Base-by-base conservation (phyloP, 2,329 filamentous ascomycete species). In the Sporothrix variecibatus region DNA sequence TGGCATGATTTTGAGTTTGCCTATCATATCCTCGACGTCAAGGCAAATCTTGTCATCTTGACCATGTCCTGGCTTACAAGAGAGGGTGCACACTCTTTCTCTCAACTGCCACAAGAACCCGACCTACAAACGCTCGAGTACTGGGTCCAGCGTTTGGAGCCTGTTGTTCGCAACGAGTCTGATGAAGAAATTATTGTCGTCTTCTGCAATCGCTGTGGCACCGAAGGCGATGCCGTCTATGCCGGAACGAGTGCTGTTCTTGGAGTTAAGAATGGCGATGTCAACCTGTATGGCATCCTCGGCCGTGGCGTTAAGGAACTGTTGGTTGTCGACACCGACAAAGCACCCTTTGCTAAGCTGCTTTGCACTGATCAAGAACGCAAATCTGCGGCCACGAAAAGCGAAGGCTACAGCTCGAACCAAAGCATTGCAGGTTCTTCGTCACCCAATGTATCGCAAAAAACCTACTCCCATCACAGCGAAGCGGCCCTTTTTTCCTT, bases 31-130 rank as follows among this genome's bases (percentile, higher is more conserved):
- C 80, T 94, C 0, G 82, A 88, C 1, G 82, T 83, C 0, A 79
- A 85, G 0, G 87, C 91, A 0, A 89, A 90, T 17, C 76, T 95
- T 0, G 89, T 93, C 1, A 88, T 94, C 46, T 77, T 95, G 0
- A 89, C 88, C 3, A 95, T 95, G 93, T 92, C 93, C 0, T 95
- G 93, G 93, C 84, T 93, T 43, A 94, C 92, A 1, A 84, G 80
- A 73, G 89, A 85, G 75, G 86, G 85, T 78, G 85, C 81, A 1
- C 84, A 78, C 23, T 74, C 75, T 8, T 90, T 84, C 79, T 89
- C 78, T 74, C 84, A 77, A 38, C 83, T 76, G 76, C 88, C 88
- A 0, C 80, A 86, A 0, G 87, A 90, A 69, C 92, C 92, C 0
- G 93, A 95, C 76, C 86, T 93, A 82, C 89, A 93, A 31, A 94